Evolutionary conservation across 768 basidiomycete genomes (phyloP).

Genomic region (Kwoniella pini): DNA sequence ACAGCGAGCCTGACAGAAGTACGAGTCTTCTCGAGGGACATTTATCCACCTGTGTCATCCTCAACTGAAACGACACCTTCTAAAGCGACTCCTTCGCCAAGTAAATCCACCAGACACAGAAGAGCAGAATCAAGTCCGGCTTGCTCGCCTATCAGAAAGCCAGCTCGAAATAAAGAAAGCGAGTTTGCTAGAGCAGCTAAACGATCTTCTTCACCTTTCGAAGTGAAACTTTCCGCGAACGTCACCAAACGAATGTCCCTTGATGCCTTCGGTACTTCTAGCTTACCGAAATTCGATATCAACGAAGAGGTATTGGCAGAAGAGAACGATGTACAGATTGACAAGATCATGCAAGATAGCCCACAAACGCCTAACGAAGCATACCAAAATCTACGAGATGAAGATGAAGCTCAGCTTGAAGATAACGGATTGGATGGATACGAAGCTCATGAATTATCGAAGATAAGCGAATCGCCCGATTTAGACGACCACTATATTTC

Average conservation of each 20-base stretch:
- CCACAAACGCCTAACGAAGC: neutral
- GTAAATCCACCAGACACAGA: constrained; percentile 9
- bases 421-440: constrained; percentile 13
- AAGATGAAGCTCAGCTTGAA: neutral
- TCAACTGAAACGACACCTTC: constrained; percentile 10
- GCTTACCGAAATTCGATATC: neutral
- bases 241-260: constrained; percentile 44
- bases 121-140: constrained; percentile 16
- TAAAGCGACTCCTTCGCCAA: constrained; percentile 7
- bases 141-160: constrained; percentile 1
- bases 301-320: constrained; percentile 14
- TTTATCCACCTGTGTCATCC: constrained; percentile 21
- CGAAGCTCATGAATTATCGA: constrained; percentile 12
- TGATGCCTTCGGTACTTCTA: constrained; percentile 41
- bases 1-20: constrained; percentile 17
- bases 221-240: constrained; percentile 39
- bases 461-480: constrained; percentile 17
- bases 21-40: constrained; percentile 47
- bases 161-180: neutral
- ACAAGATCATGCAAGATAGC: neutral
- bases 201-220: constrained; percentile 41
- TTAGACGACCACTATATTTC: constrained; percentile 1
- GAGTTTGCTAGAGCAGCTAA: constrained; percentile 18
- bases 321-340: neutral
- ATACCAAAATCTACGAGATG: neutral